phyloP scores from a whole-genome alignment of 495 filamentous ascomycete species.

The Sphaerosporella brunnea region DNA sequence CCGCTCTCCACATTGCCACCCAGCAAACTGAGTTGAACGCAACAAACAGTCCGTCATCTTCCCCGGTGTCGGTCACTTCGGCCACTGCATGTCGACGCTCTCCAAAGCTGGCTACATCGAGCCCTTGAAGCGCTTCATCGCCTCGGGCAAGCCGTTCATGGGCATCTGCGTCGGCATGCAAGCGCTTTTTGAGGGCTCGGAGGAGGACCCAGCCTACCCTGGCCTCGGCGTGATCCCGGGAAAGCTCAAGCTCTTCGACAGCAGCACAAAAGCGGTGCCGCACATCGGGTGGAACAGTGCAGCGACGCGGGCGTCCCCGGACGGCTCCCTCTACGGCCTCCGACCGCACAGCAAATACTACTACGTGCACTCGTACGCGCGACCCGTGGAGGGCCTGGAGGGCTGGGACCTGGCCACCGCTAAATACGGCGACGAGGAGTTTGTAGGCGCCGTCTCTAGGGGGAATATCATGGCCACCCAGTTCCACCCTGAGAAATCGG shows the following conservation, averaged over 20 bases:
- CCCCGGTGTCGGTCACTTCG: conserved; percentile 92
- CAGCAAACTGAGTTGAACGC: too few relatives aligned
- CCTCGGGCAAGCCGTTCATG: conserved; percentile 86
- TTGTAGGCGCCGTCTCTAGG: conserved; percentile 75
- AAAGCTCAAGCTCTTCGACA: conserved; percentile 55
- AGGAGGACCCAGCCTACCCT: conserved; percentile 49
- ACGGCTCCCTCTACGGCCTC: conserved; percentile 47
- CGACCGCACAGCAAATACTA: conserved; percentile 80
- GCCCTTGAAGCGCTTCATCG: conserved; percentile 62
- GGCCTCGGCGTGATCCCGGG: conserved; percentile 62
- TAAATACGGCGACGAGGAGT: conserved; percentile 72
- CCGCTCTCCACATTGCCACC: neutral
- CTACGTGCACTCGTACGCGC: conserved; percentile 90
- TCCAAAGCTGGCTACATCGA: conserved; percentile 60
- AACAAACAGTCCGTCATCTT: conserved; percentile 56
- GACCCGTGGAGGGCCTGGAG: conserved; percentile 54
- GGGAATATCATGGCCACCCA: conserved; percentile 80
- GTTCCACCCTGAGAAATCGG: conserved; percentile 96
- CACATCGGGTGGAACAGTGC: conserved; percentile 98
- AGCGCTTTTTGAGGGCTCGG: conserved; percentile 68
- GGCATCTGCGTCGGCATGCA: conserved; percentile 93
- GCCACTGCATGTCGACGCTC: conserved; percentile 78
- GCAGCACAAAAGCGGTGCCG: conserved; percentile 67
- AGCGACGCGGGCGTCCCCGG: conserved; percentile 29
- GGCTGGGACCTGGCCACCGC: conserved; percentile 84